Evolutionary conservation across 208 protist genomes (phyloP).

Genomic region (Trypanosoma avium): DNA sequence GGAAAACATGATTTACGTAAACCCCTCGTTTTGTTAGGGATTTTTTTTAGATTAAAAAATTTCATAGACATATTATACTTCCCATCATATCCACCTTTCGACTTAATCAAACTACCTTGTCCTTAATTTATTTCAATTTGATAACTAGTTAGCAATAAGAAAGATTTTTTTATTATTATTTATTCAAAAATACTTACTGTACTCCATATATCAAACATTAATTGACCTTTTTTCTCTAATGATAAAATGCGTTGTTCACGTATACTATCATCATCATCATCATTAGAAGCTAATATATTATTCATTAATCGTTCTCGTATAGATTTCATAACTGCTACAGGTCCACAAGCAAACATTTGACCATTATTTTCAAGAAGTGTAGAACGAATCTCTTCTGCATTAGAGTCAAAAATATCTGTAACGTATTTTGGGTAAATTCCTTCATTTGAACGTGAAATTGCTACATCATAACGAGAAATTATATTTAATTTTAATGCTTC

Average conservation of each 20-base stretch:
- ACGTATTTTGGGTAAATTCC: constrained; percentile 36
- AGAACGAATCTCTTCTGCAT: constrained; percentile 28
- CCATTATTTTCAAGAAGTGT: constrained; percentile 32
- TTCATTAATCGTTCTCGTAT: constrained; percentile 43
- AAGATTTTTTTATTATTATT: background rate
- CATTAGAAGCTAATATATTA: constrained; percentile 48
- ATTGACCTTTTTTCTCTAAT: constrained; percentile 48
- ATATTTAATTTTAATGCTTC: constrained; percentile 41
- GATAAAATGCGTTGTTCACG: constrained; percentile 60
- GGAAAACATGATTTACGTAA: no score
- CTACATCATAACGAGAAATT: constrained; percentile 58
- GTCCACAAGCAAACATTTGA: constrained; percentile 75
- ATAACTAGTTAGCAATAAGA: no score
- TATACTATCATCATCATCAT: constrained; percentile 75
- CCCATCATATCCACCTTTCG: no score
- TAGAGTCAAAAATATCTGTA: constrained; percentile 54
- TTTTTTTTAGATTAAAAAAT: no score
- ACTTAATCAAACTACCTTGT: no score
- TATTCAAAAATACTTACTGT: constrained; percentile 56
- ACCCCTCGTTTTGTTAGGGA: no score
- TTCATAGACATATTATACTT: no score
- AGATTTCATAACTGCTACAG: constrained; percentile 46
- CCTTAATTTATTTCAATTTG: no score
- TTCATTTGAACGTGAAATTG: constrained; percentile 44
- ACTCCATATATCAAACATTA: constrained; percentile 82